A percentile compares a stretch with the other conserved stretches of the same genome.
Evolutionary conservation across 2,329 filamentous ascomycete species (phyloP).

Genomic region (Epichloe sp.): DNA sequence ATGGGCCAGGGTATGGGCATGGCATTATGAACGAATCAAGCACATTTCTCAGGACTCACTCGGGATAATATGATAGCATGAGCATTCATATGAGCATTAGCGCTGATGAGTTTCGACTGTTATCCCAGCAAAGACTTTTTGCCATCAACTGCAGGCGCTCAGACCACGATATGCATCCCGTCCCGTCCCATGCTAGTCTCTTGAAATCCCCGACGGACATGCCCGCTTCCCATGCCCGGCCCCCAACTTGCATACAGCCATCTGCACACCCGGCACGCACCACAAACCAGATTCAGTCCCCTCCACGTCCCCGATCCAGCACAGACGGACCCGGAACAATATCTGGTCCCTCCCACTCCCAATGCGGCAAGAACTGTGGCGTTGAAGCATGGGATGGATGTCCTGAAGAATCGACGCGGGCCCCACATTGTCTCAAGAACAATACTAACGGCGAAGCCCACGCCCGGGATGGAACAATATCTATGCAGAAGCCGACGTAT

Average conservation of each 20-base stretch:
- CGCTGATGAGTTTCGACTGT: not conserved
- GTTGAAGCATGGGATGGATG: too few species aligned
- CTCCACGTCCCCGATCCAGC: too few species aligned
- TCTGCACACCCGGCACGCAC: too few species aligned
- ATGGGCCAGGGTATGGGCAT: slow-evolving; percentile 67
- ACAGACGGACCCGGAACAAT: too few species aligned
- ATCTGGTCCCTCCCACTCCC: too few species aligned
- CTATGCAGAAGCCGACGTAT: not conserved
- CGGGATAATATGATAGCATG: not conserved
- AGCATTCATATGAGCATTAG: not conserved
- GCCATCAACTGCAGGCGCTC: too few species aligned
- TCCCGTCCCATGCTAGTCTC: not conserved
- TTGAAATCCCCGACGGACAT: not conserved
- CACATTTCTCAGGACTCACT: too few species aligned
- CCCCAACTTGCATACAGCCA: not conserved
- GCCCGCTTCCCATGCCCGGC: not conserved
- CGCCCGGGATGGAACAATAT: slow-evolving; percentile 19
- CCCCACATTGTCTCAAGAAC: slow-evolving; percentile 15
- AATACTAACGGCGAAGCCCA: slow-evolving; percentile 21
- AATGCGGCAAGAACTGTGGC: too few species aligned
- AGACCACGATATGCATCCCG: too few species aligned
- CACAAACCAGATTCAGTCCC: too few species aligned
- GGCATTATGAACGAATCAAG: slow-evolving; percentile 11
- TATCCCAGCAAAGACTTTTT: too few species aligned
- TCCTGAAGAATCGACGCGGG: not conserved